Conservation (phyloP, 108 stramenopile species). For the Cyclotella atomus region DNA sequence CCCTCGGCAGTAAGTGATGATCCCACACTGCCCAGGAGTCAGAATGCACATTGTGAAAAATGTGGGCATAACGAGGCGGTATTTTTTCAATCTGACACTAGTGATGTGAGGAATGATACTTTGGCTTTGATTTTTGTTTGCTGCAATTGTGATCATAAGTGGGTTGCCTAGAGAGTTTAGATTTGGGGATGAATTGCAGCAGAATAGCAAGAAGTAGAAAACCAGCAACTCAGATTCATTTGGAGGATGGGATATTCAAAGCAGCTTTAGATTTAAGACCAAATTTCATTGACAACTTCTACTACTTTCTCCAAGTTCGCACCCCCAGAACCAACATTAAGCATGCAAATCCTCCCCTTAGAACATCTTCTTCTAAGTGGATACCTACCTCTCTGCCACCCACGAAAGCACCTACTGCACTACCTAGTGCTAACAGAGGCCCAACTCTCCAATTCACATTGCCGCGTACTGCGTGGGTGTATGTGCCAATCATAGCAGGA, state of each 20-base stretch:
- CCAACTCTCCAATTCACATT: slow-evolving; percentile 82
- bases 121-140: slow-evolving; percentile 93
- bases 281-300: neutral
- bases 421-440: slow-evolving; percentile 75
- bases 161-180: slow-evolving; percentile 58
- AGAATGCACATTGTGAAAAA: slow-evolving; percentile 82
- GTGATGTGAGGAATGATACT: slow-evolving; percentile 75
- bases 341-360: slow-evolving; percentile 76
- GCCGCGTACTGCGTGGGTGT: slow-evolving; percentile 72
- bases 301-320: slow-evolving; percentile 49
- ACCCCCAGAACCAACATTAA: slow-evolving; percentile 76
- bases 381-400: slow-evolving; percentile 72
- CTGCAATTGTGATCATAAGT: slow-evolving; percentile 90
- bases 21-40: slow-evolving; percentile 86
- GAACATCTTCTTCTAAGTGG: slow-evolving; percentile 63
- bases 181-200: neutral
- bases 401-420: slow-evolving; percentile 79
- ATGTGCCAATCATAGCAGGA: slow-evolving; percentile 79
- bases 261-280: neutral
- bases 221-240: too few relatives aligned
- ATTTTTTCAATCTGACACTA: slow-evolving; percentile 85
- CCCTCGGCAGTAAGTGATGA: slow-evolving; percentile 86
- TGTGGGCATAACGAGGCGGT: slow-evolving; percentile 92
- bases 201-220: neutral
- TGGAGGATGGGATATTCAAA: too few relatives aligned